These are phyloP conservation scores for Hyparrhenia diplandra DNA, from an alignment of 176 grass and related monocot species.

Conservation along the genomic window DNA sequence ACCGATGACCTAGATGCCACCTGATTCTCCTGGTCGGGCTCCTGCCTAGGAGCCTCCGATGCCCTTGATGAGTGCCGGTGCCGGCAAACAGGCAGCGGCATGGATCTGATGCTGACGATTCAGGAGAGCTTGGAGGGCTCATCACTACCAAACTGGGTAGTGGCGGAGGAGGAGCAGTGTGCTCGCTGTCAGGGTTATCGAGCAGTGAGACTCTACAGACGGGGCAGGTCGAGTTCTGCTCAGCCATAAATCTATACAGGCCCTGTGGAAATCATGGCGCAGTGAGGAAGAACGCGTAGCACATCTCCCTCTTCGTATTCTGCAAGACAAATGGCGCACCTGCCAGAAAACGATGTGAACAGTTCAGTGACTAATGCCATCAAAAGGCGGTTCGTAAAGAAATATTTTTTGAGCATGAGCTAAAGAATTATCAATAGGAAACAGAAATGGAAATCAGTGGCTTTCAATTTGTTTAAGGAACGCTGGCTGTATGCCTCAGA, in stretches of 20 bases:
- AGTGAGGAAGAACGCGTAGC: slow-evolving; percentile 64
- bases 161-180: slow-evolving; percentile 1
- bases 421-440: background rate
- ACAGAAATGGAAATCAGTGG: background rate
- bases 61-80: slow-evolving; percentile 36
- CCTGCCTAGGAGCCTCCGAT: slow-evolving; percentile 37
- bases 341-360: slow-evolving; percentile 8
- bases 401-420: too few relatives aligned
- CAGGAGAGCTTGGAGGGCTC: slow-evolving; percentile 35
- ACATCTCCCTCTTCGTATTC: slow-evolving; percentile 77
- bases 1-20: slow-evolving; percentile 10
- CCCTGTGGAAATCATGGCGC: slow-evolving; percentile 76
- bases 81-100: slow-evolving; percentile 37
- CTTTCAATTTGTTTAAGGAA: too few relatives aligned
- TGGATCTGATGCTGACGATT: slow-evolving; percentile 35
- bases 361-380: slow-evolving; percentile 1
- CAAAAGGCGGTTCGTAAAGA: background rate
- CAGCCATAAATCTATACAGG: slow-evolving; percentile 89
- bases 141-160: slow-evolving; percentile 3
- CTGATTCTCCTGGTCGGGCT: slow-evolving; percentile 45
- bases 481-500: too few relatives aligned
- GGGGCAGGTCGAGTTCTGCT: slow-evolving; percentile 88
- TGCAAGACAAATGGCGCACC: slow-evolving; percentile 63
- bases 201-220: slow-evolving; percentile 90
- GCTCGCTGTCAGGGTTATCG: slow-evolving; percentile 56